Evolutionary conservation across 1,139 yeast genomes (phyloP), one percentile per base, ranked within the genome.

Genomic region (Hansenula lynferdii): DNA sequence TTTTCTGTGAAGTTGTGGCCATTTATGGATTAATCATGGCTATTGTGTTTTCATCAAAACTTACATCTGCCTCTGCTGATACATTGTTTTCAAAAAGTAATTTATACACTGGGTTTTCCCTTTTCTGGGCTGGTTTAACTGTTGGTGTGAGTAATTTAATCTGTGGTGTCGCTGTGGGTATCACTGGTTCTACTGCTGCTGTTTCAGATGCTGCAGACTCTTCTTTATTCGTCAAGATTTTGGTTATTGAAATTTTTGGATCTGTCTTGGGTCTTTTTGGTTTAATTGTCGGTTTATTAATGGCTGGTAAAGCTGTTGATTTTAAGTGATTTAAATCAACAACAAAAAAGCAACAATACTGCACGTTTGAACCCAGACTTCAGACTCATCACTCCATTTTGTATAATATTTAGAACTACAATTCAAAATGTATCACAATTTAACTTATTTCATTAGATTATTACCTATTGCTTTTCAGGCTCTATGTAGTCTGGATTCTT

Each of bases 1-100:
- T 94, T 69, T 94, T 94, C 72, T 94, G 98, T 73, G 99, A 94
- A 67, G 98, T 94, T 51, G 99, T 94, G 43, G 99, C 98, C 48
- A 94, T 94, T 61, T 94, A 94, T 60, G 98, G 98, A 8, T 77
- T 94, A 51, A 94, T 94, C 61, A 92, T 92, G 87, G 94, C 98
- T 36, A 94, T 94, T 72, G 98, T 94, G 31, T 92, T 92, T 57
- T 85, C 96, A 16, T 78, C 97, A 20, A 92, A 92, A 61, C 71
- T 92, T 54, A 76, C 87, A n/a, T 92, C 85, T 25, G 80, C 87
- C 8, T 69, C 77, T 10, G 64, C 74, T 21, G 70, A 67, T 22
- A 60, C 71, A 4, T 65, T 90, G 42, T 80, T 68, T 57, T 77
- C 96, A n/a, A 80, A 80, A 56, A 86, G 84, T 46, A 92, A 94